These are phyloP conservation scores for Mucor racemosus DNA, from an alignment of 371 early-diverging fungal genomes.

Conservation along the genomic window DNA sequence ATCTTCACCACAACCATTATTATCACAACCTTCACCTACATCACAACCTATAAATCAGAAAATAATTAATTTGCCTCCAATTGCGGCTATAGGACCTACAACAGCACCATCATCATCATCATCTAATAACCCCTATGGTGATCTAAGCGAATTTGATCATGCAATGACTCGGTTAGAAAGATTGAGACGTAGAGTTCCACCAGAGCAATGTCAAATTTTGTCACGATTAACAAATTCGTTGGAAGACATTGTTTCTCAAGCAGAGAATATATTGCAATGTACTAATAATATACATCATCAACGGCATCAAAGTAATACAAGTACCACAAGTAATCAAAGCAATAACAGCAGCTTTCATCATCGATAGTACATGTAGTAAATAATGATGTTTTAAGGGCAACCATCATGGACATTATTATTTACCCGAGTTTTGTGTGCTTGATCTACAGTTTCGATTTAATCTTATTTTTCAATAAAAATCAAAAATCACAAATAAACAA, in stretches of 20 bases:
- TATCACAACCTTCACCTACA: constrained; percentile 1
- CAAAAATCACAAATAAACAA: no score
- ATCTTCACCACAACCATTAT: constrained; percentile 1
- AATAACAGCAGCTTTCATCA: background rate
- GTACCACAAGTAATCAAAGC: background rate
- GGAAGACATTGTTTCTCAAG: constrained; percentile 29
- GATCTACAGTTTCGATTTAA: no score
- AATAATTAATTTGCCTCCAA: constrained; percentile 1
- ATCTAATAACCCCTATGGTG: constrained; percentile 20
- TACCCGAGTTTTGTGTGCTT: no score
- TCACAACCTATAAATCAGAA: background rate
- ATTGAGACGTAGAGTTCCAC: constrained; percentile 30
- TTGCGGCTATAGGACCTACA: background rate
- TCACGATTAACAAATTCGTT: constrained; percentile 24
- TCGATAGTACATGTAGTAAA: background rate
- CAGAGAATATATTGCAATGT: constrained; percentile 25
- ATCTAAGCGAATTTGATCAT: constrained; percentile 32
- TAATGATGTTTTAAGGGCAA: no score
- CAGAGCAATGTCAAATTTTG: constrained; percentile 25
- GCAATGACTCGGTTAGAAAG: constrained; percentile 29
- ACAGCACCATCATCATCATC: background rate
- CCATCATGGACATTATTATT: no score
- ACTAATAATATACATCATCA: background rate
- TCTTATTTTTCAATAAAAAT: no score
- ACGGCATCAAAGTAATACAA: background rate